Percentiles rank a stretch among this genome's conserved stretches.
These are phyloP conservation scores for Gonium pectorale DNA, from an alignment of 139 green algal genomes.

Conservation along the genomic window DNA sequence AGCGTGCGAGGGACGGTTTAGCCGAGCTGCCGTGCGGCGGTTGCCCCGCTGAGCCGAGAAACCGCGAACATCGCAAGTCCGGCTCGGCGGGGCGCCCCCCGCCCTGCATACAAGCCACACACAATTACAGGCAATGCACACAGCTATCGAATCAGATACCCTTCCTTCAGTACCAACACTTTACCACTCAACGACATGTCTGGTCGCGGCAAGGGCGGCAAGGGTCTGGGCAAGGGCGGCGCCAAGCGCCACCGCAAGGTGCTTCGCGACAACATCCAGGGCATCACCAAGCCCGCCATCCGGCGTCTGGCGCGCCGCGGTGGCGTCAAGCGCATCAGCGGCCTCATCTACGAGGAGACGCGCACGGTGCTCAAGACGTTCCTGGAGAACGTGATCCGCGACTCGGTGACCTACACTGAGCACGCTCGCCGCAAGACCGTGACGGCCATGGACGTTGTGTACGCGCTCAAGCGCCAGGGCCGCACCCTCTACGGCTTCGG, in stretches of 20 bases:
- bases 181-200: too few relatives aligned
- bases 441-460: conserved; percentile 96
- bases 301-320: conserved; percentile 88
- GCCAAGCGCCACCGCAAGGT: conserved; percentile 96
- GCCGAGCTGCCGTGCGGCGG: too few relatives aligned
- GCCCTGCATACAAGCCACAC: too few relatives aligned
- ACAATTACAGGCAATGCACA: too few relatives aligned
- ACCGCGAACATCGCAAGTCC: too few relatives aligned
- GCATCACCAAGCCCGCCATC: conserved; percentile 96
- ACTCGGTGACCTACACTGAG: conserved; percentile 98
- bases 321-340: conserved; percentile 90
- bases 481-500: conserved; percentile 47
- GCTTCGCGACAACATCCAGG: conserved; percentile 94
- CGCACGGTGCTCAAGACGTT: conserved; percentile 92
- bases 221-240: conserved; percentile 91
- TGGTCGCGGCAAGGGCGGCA: conserved; percentile 91
- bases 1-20: too few relatives aligned
- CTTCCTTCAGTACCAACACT: too few relatives aligned
- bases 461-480: conserved; percentile 78
- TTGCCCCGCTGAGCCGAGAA: too few relatives aligned
- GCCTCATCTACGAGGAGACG: conserved; percentile 94
- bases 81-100: too few relatives aligned
- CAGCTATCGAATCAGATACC: too few relatives aligned
- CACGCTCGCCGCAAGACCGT: conserved; percentile 97
- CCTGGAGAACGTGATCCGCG: conserved; percentile 93